Percentiles rank a stretch among this genome's conserved stretches.
Conservation (phyloP, 352 stramenopile species). For the Phytophthora agathidicida region DNA sequence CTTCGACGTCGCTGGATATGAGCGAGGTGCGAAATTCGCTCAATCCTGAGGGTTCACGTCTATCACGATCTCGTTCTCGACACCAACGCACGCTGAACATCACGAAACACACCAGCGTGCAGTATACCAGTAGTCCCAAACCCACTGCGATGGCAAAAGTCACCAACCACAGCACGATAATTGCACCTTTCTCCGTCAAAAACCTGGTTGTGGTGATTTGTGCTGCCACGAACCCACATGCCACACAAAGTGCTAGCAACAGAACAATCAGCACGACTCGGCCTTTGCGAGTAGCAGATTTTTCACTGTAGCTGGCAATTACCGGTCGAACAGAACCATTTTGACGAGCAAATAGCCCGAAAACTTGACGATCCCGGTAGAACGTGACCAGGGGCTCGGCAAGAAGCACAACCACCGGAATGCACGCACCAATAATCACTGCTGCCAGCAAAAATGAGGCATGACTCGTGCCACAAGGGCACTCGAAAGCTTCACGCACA, state of each 20-base stretch:
- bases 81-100: constrained; percentile 58
- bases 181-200: constrained; percentile 29
- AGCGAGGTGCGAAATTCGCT: constrained; percentile 25
- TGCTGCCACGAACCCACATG: constrained; percentile 39
- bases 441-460: constrained; percentile 47
- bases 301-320: constrained; percentile 35
- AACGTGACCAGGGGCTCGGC: constrained; percentile 65
- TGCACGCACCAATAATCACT: constrained; percentile 41
- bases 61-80: constrained; percentile 15
- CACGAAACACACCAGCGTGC: constrained; percentile 40
- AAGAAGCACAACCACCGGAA: constrained; percentile 48
- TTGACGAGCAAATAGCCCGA: constrained; percentile 47
- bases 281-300: constrained; percentile 42
- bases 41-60: constrained; percentile 18
- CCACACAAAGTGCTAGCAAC: constrained; percentile 39
- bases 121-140: constrained; percentile 54
- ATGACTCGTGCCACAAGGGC: constrained; percentile 51
- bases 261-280: constrained; percentile 42
- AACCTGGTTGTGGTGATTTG: constrained; percentile 49
- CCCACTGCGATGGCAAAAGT: constrained; percentile 50
- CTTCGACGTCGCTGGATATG: constrained; percentile 17
- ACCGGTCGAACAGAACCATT: constrained; percentile 35
- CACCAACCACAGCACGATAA: constrained; percentile 54
- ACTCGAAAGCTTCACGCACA: constrained; percentile 53
- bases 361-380: constrained; percentile 59